Percentiles rank a stretch among this genome's conserved stretches.
Evolutionary conservation across 768 basidiomycete species (phyloP).

Genomic region (Lactarius pseudohatsudake): DNA sequence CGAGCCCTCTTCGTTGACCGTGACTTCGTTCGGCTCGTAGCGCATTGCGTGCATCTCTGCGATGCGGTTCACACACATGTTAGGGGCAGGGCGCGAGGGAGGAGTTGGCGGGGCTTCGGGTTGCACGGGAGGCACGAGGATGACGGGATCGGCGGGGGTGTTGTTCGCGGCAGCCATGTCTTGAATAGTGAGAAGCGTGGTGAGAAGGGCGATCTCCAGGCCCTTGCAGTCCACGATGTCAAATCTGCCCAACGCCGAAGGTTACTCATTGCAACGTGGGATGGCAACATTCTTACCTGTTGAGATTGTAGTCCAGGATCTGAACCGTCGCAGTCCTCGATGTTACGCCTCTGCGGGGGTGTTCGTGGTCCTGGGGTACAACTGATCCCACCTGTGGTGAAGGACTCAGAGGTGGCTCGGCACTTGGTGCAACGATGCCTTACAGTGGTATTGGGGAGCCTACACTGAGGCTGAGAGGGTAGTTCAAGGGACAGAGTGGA

Average conservation of each 20-base stretch:
- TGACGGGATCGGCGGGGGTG: slow-evolving; percentile 26
- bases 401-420: too few relatives aligned
- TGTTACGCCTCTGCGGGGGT: too few relatives aligned
- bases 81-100: slow-evolving; percentile 63
- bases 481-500: too few relatives aligned
- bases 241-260: slow-evolving; percentile 48
- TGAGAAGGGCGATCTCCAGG: slow-evolving; percentile 77
- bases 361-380: too few relatives aligned
- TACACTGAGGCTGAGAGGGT: too few relatives aligned
- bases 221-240: slow-evolving; percentile 86
- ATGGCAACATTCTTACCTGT: slow-evolving; percentile 48
- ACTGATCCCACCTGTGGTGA: too few relatives aligned
- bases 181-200: slow-evolving; percentile 73
- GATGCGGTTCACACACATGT: slow-evolving; percentile 65
- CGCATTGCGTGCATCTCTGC: slow-evolving; percentile 66
- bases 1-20: slow-evolving; percentile 62
- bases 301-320: slow-evolving; percentile 82
- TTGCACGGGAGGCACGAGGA: slow-evolving; percentile 3
- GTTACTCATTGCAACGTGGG: neutral
- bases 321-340: slow-evolving; percentile 67
- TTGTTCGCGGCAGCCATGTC: slow-evolving; percentile 64
- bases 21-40: slow-evolving; percentile 75
- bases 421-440: too few relatives aligned
- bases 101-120: slow-evolving; percentile 40
- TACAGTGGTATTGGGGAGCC: too few relatives aligned